Base-by-base conservation (phyloP, 768 basidiomycete species). In the Suillus subluteus region DNA sequence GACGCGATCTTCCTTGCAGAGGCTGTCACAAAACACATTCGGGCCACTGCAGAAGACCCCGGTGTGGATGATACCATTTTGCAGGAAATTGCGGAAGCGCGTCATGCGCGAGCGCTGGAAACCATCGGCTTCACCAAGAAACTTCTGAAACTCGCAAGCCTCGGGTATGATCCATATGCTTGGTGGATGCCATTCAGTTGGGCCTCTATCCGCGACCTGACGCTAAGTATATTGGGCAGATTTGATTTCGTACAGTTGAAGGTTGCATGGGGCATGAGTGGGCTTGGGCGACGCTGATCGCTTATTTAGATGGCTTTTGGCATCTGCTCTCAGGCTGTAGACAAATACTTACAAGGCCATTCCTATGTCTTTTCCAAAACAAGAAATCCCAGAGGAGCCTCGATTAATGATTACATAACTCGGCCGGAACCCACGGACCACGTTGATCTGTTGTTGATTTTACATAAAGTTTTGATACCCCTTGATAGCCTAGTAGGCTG, bases 1-100 rank as follows among this genome's bases (percentile, higher is more conserved):
- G 86, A 87, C 66, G 85, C 82, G 8, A 72, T 86, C 26, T 75
- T 77, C 58, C 79, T 87, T 4, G 85, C 81, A 6, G 78, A 80
- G n/a, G 79, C 71, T 8, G 72, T 87, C 48, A 72, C 74, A 21
- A 73, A 77, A n/a, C 82, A 83, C 71, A 65, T 80, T 1, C 68
- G 50, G 4, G 69, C 68, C 38, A 13, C 66, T 3, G 23, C 66
- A 7, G 69, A 68, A n/a, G 70, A 71, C 0, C 58, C 58, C 16
- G 23, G 26, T 40, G 40, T 59, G 26, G 58, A 41, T 41, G 81
- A 83, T 46, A 69, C 43, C 40, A 69, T 78, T 26, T 73, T 86
- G 18, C 68, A 64, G 48, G 74, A 74, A 9, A 83, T 81, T 71
- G 78, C 80, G 18, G 61, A 70, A 6, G 66, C 66, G 62, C 80